Evolutionary conservation across 2,329 filamentous ascomycete genomes (phyloP).

Genomic region (Aspergillus piperis): DNA sequence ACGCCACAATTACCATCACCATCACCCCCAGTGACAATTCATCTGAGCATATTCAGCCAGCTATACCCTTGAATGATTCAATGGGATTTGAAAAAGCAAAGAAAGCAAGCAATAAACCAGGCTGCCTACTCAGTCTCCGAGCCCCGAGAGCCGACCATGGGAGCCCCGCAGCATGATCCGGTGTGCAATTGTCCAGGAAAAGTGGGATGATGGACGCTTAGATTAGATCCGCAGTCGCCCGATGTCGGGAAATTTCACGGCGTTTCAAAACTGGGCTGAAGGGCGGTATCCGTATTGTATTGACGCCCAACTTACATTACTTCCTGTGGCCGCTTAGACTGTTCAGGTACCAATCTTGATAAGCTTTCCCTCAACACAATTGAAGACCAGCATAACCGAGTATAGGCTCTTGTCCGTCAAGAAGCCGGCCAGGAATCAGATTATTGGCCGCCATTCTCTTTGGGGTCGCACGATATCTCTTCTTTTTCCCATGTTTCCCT

Average conservation of each 20-base stretch:
- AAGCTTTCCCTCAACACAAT: neutral
- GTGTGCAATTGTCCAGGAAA: constrained; percentile 12
- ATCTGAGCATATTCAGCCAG: too few species aligned
- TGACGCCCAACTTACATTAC: neutral
- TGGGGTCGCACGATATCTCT: neutral
- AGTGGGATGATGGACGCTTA: constrained; percentile 15
- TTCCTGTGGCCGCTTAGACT: neutral
- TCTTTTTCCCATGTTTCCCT: neutral
- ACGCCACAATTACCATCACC: neutral
- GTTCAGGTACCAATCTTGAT: neutral
- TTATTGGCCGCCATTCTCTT: too few species aligned
- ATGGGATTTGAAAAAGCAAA: neutral
- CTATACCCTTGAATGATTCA: neutral
- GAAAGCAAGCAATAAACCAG: neutral
- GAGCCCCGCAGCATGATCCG: constrained; percentile 8
- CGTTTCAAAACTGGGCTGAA: neutral
- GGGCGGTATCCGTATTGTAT: neutral
- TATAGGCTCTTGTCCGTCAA: too few species aligned
- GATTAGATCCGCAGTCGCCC: constrained; percentile 27
- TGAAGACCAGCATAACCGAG: too few species aligned
- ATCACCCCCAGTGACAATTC: too few species aligned
- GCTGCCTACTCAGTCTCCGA: neutral
- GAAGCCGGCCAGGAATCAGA: neutral
- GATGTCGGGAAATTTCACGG: constrained; percentile 22
- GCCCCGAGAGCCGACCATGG: neutral